A percentile compares a stretch with the other conserved stretches of the same genome.
Conservation (phyloP, 352 stramenopile species). For the Blastocystis hominis region DNA sequence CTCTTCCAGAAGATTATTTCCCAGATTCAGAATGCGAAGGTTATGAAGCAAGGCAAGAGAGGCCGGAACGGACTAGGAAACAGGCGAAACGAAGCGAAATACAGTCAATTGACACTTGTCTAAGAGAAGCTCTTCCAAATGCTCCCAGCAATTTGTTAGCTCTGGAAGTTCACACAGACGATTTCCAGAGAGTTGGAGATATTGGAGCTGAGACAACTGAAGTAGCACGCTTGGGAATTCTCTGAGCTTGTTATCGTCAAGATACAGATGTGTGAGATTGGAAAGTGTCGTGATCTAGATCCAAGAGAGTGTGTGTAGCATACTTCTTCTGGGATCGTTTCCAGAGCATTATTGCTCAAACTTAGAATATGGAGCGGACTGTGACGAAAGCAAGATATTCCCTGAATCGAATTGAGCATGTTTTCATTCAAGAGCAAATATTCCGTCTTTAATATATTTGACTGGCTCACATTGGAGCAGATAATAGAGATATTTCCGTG, state of each 20-base stretch:
- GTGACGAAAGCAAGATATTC: neutral
- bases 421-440: constrained; percentile 8
- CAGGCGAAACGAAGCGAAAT: neutral
- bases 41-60: neutral
- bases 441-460: constrained; percentile 20
- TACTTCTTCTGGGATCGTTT: constrained; percentile 6
- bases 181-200: constrained; percentile 7
- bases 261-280: neutral
- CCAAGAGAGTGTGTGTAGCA: neutral
- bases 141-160: neutral
- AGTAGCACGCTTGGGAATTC: neutral
- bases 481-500: constrained; percentile 7
- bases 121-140: neutral
- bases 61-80: neutral
- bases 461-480: neutral
- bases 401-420: constrained; percentile 11
- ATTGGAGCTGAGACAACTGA: neutral
- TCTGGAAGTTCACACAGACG: neutral
- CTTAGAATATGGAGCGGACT: neutral
- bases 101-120: constrained; percentile 23
- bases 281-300: neutral
- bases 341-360: constrained; percentile 5
- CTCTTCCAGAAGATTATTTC: neutral
- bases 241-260: constrained; percentile 10
- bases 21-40: neutral